A percentile compares a stretch with the other conserved stretches of the same genome.
Evolutionary conservation across 2,329 filamentous ascomycete species (phyloP).

Genomic region (Penicillium sp.): DNA sequence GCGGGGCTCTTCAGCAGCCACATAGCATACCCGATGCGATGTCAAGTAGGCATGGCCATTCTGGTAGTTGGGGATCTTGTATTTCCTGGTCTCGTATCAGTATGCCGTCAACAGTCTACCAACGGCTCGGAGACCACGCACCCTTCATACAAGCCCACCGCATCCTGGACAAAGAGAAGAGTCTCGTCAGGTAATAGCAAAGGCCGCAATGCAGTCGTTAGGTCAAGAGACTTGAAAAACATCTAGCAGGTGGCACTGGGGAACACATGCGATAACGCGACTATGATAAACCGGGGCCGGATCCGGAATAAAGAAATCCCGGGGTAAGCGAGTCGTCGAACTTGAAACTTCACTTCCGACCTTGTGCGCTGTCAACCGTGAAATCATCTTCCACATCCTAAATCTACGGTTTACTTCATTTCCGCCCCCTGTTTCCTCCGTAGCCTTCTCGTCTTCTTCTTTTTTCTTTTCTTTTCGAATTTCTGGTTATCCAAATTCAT

Average conservation of each 20-base stretch:
- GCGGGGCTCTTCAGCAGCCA: constrained; percentile 80
- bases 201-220: constrained; percentile 93
- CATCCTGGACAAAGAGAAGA: constrained; percentile 93
- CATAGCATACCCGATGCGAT: constrained; percentile 91
- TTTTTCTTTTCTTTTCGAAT: not conserved
- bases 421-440: constrained; percentile 4
- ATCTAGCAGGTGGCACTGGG: constrained; percentile 60
- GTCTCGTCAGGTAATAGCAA: constrained; percentile 90
- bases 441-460: constrained; percentile 9
- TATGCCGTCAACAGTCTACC: constrained; percentile 8
- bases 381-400: not conserved
- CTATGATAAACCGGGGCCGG: not conserved
- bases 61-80: constrained; percentile 89
- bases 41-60: constrained; percentile 96
- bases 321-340: not conserved
- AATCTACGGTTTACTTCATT: not conserved
- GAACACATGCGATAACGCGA: not conserved
- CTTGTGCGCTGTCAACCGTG: not conserved
- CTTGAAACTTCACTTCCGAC: not conserved
- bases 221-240: constrained; percentile 93
- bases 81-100: constrained; percentile 61
- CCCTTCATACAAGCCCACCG: constrained; percentile 96
- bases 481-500: constrained; percentile 10
- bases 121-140: constrained; percentile 47
- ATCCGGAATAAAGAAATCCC: constrained; percentile 10